A percentile compares a stretch with the other conserved stretches of the same genome.
Evolutionary conservation across 352 stramenopile species (phyloP).

Genomic region (Phytophthora lateralis): DNA sequence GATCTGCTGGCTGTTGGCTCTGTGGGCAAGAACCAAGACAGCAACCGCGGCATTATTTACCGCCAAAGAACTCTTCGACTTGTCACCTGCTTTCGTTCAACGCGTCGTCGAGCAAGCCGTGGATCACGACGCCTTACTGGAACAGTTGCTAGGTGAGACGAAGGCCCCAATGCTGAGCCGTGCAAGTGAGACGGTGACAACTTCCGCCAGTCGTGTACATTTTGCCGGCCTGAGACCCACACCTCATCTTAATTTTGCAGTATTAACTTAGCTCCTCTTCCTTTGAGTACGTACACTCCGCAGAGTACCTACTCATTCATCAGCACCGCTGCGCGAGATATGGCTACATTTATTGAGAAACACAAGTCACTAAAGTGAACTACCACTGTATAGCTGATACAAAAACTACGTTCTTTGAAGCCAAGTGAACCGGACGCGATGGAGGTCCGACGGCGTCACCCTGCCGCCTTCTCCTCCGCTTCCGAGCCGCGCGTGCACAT

Average conservation of each 20-base stretch:
- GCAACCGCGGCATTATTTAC: not conserved
- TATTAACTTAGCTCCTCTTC: too few species aligned
- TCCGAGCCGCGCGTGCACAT: constrained; percentile 1
- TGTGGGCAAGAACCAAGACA: not conserved
- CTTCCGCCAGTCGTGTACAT: not conserved
- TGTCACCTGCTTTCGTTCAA: not conserved
- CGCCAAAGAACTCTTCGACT: not conserved
- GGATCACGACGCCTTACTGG: too few species aligned
- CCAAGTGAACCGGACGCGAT: constrained; percentile 1
- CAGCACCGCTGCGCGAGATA: not conserved
- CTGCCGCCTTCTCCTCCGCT: constrained; percentile 2
- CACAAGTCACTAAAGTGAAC: too few species aligned
- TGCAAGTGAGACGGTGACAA: not conserved
- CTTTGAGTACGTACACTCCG: not conserved
- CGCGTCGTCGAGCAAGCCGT: not conserved
- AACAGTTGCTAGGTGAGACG: not conserved
- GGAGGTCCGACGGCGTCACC: constrained; percentile 23
- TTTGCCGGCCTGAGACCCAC: not conserved
- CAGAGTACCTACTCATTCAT: too few species aligned
- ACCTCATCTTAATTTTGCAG: not conserved
- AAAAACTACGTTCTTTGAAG: constrained; percentile 2
- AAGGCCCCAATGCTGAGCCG: not conserved
- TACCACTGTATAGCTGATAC: too few species aligned
- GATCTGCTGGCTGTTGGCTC: too few species aligned
- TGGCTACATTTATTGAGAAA: constrained; percentile 2